Evolutionary conservation across 176 grass and related monocot species (phyloP).

Genomic region (Bothriochloa decipiens): DNA sequence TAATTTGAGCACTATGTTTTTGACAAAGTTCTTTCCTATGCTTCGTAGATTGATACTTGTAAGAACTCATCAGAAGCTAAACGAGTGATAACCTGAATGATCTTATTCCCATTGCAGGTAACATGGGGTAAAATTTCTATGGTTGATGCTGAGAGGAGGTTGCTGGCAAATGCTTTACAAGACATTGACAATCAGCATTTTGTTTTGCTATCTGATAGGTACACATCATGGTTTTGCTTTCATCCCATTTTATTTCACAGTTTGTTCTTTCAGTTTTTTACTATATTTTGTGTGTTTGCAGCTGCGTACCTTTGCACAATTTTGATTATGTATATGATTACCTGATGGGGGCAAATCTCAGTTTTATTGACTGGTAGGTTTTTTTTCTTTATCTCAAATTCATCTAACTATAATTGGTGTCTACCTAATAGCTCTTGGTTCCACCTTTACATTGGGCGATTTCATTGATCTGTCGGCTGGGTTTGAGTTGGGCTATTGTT

Average conservation of each 20-base stretch:
- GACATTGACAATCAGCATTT: slow-evolving; percentile 93
- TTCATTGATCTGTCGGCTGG: neutral
- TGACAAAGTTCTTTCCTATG: neutral
- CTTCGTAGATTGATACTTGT: neutral
- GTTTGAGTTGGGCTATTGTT: neutral
- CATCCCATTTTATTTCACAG: slow-evolving; percentile 21
- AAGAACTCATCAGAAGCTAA: slow-evolving; percentile 13
- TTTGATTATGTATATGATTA: slow-evolving; percentile 95
- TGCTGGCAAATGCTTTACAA: slow-evolving; percentile 84
- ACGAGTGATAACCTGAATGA: neutral
- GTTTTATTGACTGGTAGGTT: slow-evolving; percentile 90
- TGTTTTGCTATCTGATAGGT: slow-evolving; percentile 97
- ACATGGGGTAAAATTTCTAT: slow-evolving; percentile 96
- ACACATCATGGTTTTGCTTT: slow-evolving; percentile 16
- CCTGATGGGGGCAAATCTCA: slow-evolving; percentile 82
- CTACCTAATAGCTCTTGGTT: neutral
- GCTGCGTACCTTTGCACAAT: slow-evolving; percentile 92
- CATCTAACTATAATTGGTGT: neutral
- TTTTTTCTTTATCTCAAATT: slow-evolving; percentile 17
- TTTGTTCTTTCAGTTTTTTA: slow-evolving; percentile 34
- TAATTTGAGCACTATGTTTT: slow-evolving; percentile 26
- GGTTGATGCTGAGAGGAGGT: slow-evolving; percentile 95
- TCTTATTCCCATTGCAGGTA: slow-evolving; percentile 53
- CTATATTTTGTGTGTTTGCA: slow-evolving; percentile 46
- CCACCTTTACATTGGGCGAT: slow-evolving; percentile 3